Evolutionary conservation across 441 rosid species (phyloP).

Genomic region (Adansonia madagascariensis): DNA sequence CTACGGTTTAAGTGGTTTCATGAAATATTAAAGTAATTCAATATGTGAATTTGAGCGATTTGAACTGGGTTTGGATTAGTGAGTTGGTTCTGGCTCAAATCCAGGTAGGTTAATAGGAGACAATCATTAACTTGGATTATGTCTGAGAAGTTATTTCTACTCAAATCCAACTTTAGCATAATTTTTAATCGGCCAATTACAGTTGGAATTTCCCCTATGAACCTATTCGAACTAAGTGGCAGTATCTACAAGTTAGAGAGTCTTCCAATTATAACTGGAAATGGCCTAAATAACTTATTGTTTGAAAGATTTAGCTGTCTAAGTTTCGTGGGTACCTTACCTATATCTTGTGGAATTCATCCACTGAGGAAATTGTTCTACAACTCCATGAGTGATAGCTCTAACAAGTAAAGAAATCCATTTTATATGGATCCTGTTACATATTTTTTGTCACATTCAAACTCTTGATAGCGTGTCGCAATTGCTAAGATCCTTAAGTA

Average conservation of each 20-base stretch:
- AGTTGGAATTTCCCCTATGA: slow-evolving; percentile 60
- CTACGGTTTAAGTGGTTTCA: slow-evolving; percentile 64
- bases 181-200: slow-evolving; percentile 61
- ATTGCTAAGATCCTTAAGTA: slow-evolving; percentile 71
- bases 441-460: slow-evolving; percentile 70
- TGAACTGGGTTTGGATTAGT: slow-evolving; percentile 70
- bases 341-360: slow-evolving; percentile 39
- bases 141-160: slow-evolving; percentile 71
- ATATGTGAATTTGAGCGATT: slow-evolving; percentile 58
- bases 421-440: slow-evolving; percentile 65
- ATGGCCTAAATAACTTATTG: slow-evolving; percentile 62
- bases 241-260: slow-evolving; percentile 67
- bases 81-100: slow-evolving; percentile 82
- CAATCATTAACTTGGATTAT: slow-evolving; percentile 66
- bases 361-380: slow-evolving; percentile 71
- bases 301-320: slow-evolving; percentile 71
- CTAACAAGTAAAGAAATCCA: slow-evolving; percentile 70
- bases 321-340: slow-evolving; percentile 41
- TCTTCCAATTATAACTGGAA: slow-evolving; percentile 65
- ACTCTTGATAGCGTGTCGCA: slow-evolving; percentile 63
- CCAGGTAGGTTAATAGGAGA: slow-evolving; percentile 56
- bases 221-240: slow-evolving; percentile 53
- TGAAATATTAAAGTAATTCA: slow-evolving; percentile 76
- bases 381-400: slow-evolving; percentile 70
- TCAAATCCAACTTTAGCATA: slow-evolving; percentile 64